Conservation (phyloP, 2,329 filamentous ascomycete genomes). For the Arachnopeziza araneosa region DNA sequence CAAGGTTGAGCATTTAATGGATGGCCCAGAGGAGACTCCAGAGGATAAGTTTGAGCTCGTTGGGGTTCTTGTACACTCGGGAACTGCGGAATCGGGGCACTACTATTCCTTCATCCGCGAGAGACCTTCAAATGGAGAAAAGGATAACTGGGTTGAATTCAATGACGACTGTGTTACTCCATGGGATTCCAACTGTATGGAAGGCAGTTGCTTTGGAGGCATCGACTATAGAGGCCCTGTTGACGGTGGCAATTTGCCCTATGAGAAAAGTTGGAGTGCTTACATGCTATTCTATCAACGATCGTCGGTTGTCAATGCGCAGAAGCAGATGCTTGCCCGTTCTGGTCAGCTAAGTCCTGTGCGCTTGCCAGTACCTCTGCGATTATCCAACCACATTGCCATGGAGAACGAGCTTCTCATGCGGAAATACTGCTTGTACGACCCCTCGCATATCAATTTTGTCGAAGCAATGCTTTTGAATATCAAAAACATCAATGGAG, state of each 20-base stretch:
- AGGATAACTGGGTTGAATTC: conserved; percentile 75
- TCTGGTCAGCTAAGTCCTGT: conserved; percentile 35
- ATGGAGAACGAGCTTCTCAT: conserved; percentile 69
- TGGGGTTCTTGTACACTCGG: conserved; percentile 89
- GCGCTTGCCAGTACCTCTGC: conserved; percentile 40
- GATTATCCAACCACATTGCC: conserved; percentile 54
- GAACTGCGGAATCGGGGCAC: conserved; percentile 88
- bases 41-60: conserved; percentile 87
- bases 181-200: conserved; percentile 71
- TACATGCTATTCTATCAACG: conserved; percentile 99
- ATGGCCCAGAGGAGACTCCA: conserved; percentile 47
- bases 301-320: conserved; percentile 54
- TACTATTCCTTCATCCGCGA: conserved; percentile 96
- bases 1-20: conserved; percentile 76
- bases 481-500: conserved; percentile 43
- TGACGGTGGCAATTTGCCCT: conserved; percentile 41
- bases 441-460: conserved; percentile 64
- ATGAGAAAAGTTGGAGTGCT: conserved; percentile 74
- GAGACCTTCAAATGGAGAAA: conserved; percentile 49
- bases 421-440: conserved; percentile 73
- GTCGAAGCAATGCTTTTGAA: conserved; percentile 56
- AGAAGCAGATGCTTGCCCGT: conserved; percentile 42
- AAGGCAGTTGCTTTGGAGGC: conserved; percentile 76
- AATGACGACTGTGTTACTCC: conserved; percentile 79
- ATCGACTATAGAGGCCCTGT: conserved; percentile 47